Evolutionary conservation across 129 eudicot species (phyloP).

Genomic region (Chrysanthemum makinoi): DNA sequence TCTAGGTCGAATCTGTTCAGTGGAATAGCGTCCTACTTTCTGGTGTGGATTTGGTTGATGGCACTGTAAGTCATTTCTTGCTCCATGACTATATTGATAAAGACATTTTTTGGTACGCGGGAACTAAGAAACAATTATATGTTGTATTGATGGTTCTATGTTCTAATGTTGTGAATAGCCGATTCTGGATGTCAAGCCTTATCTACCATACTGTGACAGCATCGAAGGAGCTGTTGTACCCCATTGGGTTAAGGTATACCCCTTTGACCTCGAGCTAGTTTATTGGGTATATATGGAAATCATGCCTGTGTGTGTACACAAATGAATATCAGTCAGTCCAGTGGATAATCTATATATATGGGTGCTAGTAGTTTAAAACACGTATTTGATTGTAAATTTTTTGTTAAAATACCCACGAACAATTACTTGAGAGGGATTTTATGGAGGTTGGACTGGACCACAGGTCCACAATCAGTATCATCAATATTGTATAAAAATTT

Average conservation of each 20-base stretch:
- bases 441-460: too few species aligned
- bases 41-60: constrained; percentile 95
- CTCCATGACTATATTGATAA: not conserved
- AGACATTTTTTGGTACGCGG: too few species aligned
- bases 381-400: too few species aligned
- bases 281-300: not conserved
- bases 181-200: constrained; percentile 88
- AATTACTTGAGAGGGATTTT: not conserved
- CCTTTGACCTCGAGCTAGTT: not conserved
- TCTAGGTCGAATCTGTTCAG: constrained; percentile 75
- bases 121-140: too few species aligned
- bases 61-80: constrained; percentile 61
- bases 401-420: not conserved
- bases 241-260: constrained; percentile 85
- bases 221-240: constrained; percentile 76
- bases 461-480: too few species aligned
- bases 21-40: constrained; percentile 69
- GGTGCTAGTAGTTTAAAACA: not conserved
- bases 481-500: too few species aligned
- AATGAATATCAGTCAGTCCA: not conserved
- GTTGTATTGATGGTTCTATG: not conserved
- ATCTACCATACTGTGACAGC: constrained; percentile 89
- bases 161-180: constrained; percentile 52
- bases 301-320: not conserved
- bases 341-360: not conserved